Evolutionary conservation across 164 flowering plant genomes (phyloP).

Genomic region (Buxus sempervirens): DNA sequence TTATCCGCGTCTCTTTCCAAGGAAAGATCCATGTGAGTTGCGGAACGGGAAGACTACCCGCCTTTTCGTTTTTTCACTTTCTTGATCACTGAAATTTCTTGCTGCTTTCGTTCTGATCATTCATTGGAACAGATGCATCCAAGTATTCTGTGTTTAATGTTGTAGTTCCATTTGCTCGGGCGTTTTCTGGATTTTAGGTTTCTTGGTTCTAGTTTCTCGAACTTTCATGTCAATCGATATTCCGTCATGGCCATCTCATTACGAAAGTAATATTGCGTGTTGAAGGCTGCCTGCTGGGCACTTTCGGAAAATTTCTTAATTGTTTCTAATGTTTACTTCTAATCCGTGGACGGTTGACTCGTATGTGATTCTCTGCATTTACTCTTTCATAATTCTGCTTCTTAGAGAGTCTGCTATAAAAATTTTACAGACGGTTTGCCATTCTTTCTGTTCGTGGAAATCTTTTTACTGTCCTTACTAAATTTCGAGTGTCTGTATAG

Average conservation of each 20-base stretch:
- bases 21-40: constrained; percentile 22
- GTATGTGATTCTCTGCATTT: neutral
- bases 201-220: no score
- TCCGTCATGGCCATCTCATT: no score
- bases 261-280: no score
- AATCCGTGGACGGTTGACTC: neutral
- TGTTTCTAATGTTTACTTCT: neutral
- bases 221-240: no score
- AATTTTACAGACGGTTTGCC: neutral
- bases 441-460: neutral
- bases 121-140: neutral
- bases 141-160: neutral
- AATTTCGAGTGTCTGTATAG: neutral
- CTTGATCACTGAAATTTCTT: neutral
- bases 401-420: neutral
- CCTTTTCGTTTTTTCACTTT: neutral
- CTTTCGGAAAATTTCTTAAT: no score
- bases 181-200: no score
- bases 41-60: neutral
- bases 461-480: neutral
- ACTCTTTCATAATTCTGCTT: neutral
- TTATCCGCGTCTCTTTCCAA: constrained; percentile 17
- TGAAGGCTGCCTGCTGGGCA: neutral
- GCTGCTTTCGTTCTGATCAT: neutral
- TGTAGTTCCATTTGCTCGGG: neutral